These are phyloP conservation scores for Fusarium pseudocircinatum DNA, from an alignment of 2,329 filamentous ascomycete genomes.

Conservation along the genomic window DNA sequence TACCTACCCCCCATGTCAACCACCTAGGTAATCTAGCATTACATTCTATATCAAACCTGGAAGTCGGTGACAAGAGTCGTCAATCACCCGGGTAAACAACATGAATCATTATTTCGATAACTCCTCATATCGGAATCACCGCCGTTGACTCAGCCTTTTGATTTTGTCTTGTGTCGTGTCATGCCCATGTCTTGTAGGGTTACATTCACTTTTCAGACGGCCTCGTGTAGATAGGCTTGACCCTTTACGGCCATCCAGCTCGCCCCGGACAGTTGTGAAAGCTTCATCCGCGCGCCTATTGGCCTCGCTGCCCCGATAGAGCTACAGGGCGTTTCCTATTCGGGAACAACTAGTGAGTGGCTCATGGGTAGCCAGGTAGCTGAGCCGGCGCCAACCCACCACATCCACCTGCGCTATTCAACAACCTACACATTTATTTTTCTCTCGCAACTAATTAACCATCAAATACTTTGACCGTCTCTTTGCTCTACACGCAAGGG, in stretches of 20 bases:
- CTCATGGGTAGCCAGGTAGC: slow-evolving; percentile 39
- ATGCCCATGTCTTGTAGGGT: slow-evolving; percentile 17
- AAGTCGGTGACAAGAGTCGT: background rate
- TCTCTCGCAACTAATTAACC: background rate
- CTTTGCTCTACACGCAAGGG: background rate
- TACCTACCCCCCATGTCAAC: background rate
- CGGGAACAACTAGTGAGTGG: slow-evolving; percentile 41
- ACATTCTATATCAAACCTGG: background rate
- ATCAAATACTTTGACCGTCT: slow-evolving; percentile 21
- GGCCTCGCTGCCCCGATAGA: slow-evolving; percentile 33
- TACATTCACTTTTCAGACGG: slow-evolving; percentile 38
- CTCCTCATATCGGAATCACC: slow-evolving; percentile 28
- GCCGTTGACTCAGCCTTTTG: slow-evolving; percentile 31
- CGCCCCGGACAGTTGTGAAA: slow-evolving; percentile 38
- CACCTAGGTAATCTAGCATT: slow-evolving; percentile 12
- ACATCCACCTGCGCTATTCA: slow-evolving; percentile 31
- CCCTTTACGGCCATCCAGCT: slow-evolving; percentile 42
- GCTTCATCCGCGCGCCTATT: slow-evolving; percentile 43
- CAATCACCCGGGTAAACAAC: background rate
- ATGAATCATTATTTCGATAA: slow-evolving; percentile 15
- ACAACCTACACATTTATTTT: background rate
- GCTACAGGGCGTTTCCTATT: slow-evolving; percentile 36
- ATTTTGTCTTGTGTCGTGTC: slow-evolving; percentile 4
- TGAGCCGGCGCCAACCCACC: slow-evolving; percentile 36
- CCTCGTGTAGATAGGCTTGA: slow-evolving; percentile 32